Conservation (phyloP, 116 monocot species). For the Papilionanthe hybrid region DNA sequence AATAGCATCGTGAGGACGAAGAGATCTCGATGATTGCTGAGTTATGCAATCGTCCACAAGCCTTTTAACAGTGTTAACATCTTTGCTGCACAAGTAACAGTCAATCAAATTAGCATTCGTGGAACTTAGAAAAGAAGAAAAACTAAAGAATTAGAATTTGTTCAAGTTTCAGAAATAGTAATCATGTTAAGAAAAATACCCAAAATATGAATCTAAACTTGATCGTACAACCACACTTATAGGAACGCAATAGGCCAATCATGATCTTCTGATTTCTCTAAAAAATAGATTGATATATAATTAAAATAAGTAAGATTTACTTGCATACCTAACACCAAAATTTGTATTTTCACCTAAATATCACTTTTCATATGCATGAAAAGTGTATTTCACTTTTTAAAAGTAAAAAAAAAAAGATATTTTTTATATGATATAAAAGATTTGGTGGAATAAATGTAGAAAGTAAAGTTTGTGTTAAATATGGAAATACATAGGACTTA, state of each 20-base stretch:
- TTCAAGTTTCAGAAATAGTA: not conserved
- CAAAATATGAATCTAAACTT: not conserved
- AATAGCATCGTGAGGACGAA: slow-evolving; percentile 90
- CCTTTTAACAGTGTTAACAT: slow-evolving; percentile 85
- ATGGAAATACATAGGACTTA: too few relatives aligned
- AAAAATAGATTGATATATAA: not conserved
- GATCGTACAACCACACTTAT: not conserved
- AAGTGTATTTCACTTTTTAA: too few relatives aligned
- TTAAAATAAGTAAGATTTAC: too few relatives aligned
- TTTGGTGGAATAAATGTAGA: too few relatives aligned
- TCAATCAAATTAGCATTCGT: not conserved
- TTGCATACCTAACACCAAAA: too few relatives aligned
- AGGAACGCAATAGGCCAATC: not conserved
- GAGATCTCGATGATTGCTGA: slow-evolving; percentile 51
- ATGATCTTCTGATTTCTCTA: not conserved
- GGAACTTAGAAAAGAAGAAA: not conserved
- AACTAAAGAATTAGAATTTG: not conserved
- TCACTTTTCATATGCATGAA: too few relatives aligned
- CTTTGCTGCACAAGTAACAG: slow-evolving; percentile 66
- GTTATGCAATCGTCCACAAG: slow-evolving; percentile 80
- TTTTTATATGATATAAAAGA: too few relatives aligned
- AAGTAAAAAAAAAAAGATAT: too few relatives aligned
- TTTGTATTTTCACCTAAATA: too few relatives aligned
- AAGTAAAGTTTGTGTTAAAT: too few relatives aligned
- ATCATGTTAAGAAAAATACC: not conserved